phyloP scores from a whole-genome alignment of 805 yeast species.

The Saccharomyces kudriavzevii region DNA sequence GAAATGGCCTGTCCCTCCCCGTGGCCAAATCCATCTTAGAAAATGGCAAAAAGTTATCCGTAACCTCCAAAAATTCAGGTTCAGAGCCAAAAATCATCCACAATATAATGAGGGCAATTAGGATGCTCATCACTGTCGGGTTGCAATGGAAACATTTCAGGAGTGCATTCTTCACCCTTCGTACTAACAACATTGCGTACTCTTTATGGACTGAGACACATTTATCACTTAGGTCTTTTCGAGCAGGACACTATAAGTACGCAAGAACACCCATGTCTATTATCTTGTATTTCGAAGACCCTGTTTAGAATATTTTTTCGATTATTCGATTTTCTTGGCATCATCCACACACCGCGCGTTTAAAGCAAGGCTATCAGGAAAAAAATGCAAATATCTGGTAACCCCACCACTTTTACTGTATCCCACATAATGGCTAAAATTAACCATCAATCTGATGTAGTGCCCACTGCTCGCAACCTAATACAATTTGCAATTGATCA shows the following conservation, averaged over 20 bases:
- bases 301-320: not conserved
- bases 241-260: not conserved
- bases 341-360: not conserved
- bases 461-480: not conserved
- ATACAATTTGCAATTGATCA: not conserved
- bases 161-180: not conserved
- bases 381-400: not conserved
- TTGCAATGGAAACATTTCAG: not conserved
- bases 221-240: not conserved
- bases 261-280: not conserved
- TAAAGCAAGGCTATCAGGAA: not conserved
- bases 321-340: not conserved
- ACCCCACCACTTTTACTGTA: not conserved
- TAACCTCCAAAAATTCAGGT: not conserved
- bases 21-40: slow-evolving; percentile 16
- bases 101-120: slow-evolving; percentile 3
- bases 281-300: not conserved
- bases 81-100: slow-evolving; percentile 1
- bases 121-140: not conserved
- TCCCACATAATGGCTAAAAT: not conserved
- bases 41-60: not conserved
- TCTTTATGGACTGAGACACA: not conserved
- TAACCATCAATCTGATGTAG: not conserved
- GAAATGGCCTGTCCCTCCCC: slow-evolving; percentile 39
- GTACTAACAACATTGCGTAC: not conserved